phyloP scores from a whole-genome alignment of 176 grass and related monocot genomes.

The Metroxylon sagu region DNA sequence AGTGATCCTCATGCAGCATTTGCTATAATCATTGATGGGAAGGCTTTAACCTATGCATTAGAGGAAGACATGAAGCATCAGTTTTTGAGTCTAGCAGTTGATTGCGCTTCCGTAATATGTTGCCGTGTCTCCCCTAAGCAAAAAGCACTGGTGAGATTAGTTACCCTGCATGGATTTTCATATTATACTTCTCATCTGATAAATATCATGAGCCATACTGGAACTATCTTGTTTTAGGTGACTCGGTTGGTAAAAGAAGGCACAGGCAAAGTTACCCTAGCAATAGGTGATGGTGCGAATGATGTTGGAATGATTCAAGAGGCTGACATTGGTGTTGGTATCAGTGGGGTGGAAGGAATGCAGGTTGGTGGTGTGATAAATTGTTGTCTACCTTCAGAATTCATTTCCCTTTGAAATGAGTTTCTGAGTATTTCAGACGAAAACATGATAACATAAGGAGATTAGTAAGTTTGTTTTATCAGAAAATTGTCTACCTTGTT shows the following conservation, averaged over 20 bases:
- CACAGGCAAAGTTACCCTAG: conserved; percentile 86
- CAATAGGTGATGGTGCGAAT: conserved; percentile 98
- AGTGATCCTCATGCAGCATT: conserved; percentile 95
- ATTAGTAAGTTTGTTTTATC: no score
- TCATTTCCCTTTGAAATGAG: not conserved
- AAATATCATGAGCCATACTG: not conserved
- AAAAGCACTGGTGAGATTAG: conserved; percentile 77
- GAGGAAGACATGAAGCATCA: conserved; percentile 82
- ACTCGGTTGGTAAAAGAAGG: conserved; percentile 97
- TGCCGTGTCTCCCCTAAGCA: conserved; percentile 95
- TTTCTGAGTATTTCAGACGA: no score
- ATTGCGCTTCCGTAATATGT: conserved; percentile 96
- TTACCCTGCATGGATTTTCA: not conserved
- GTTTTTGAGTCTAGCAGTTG: conserved; percentile 82
- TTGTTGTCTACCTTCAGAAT: no score
- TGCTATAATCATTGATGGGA: conserved; percentile 97
- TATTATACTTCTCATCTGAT: no score
- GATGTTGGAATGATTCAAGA: conserved; percentile 99
- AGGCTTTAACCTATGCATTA: conserved; percentile 71
- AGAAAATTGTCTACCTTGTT: conserved; percentile 6
- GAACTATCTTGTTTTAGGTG: conserved; percentile 41
- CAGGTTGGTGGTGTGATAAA: conserved; percentile 37
- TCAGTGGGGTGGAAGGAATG: conserved; percentile 98
- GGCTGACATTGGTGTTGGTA: conserved; percentile 98
- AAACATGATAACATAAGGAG: no score